These are phyloP conservation scores for Starmerella etchellsii DNA, from an alignment of 805 yeast genomes.

Conservation along the genomic window DNA sequence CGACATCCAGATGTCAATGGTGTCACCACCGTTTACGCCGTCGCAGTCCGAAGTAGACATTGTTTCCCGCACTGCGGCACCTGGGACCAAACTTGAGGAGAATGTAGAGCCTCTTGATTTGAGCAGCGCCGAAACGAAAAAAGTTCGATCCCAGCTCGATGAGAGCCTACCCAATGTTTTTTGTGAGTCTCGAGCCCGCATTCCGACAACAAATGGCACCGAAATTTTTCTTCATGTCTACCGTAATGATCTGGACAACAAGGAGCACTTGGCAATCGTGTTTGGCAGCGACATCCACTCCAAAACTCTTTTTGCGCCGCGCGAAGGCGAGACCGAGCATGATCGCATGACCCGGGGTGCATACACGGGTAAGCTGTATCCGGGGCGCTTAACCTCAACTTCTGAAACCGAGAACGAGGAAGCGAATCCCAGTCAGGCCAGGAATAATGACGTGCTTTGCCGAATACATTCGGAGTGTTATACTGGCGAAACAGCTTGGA, in stretches of 20 bases:
- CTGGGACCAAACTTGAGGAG: not conserved
- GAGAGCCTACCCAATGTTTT: constrained; percentile 54
- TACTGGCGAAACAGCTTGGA: constrained; percentile 99
- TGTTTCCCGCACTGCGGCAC: not conserved
- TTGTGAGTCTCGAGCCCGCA: constrained; percentile 88
- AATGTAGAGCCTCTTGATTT: not conserved
- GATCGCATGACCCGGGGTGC: constrained; percentile 99
- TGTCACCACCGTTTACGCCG: constrained; percentile 29
- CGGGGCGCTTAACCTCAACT: constrained; percentile 45
- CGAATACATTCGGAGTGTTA: constrained; percentile 95
- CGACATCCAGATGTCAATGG: constrained; percentile 24
- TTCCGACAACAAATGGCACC: constrained; percentile 90
- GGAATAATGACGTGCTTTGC: constrained; percentile 37
- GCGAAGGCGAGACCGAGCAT: constrained; percentile 66
- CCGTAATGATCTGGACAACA: constrained; percentile 70
- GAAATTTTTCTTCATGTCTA: constrained; percentile 88
- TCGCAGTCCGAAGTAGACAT: constrained; percentile 18
- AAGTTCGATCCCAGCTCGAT: constrained; percentile 13
- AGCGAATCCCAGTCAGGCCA: not conserved
- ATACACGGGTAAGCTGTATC: constrained; percentile 75
- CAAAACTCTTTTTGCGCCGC: constrained; percentile 46
- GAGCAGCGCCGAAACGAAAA: constrained; percentile 1
- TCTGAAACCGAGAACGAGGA: constrained; percentile 5
- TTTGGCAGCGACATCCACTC: constrained; percentile 89
- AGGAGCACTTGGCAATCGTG: constrained; percentile 94